Base-by-base conservation (phyloP, 805 yeast species). In the Kockiozyma suomiensis region DNA sequence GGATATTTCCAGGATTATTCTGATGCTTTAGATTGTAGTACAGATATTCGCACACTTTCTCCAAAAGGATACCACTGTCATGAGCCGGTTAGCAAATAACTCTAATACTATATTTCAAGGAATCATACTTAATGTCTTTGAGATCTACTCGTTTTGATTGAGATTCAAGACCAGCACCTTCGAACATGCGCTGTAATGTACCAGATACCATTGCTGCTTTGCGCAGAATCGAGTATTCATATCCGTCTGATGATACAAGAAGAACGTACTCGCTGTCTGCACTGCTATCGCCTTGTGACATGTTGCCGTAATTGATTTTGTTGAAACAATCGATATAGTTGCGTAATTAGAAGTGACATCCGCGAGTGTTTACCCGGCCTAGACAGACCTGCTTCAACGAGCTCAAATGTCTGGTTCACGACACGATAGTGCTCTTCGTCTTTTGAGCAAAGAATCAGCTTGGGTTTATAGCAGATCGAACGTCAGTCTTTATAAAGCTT, bases 41-140 rank as follows among this genome's bases (percentile, higher is more conserved):
- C 35, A 93, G 74, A 68, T 94, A 93, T 68, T 93, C 97, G 43
- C 89, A 87, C 10, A 93, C 85, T 68, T 90, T 88, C 64, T 85
- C 88, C 46, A 94, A 75, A 21, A 91, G 79, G 35, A 81, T 81
- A 0, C 88, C 87, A 60, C 87, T 88, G 13, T 7, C 32, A 6
- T 25, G 43, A 40, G n/a, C n/a, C n/a, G n/a, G 23, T 28, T 12
- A 43, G 13, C 17, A 28, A 35, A 47, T 7, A 23, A 30, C 33
- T 7, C 43, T n/a, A n/a, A n/a, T n/a, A 12, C 3, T 6, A 17
- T 25, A 25, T 19, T 5, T 15, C 10, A 6, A 30, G 4, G 3
- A 17, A 56, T n/a, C 58, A 8, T 21, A 62, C 68, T 54, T 64
- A 23, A 91, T 82, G 62, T 86, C 90, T 68, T 78, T 78, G 7